Conservation (phyloP, 345 rosid genomes). For the Turritis glabra region DNA sequence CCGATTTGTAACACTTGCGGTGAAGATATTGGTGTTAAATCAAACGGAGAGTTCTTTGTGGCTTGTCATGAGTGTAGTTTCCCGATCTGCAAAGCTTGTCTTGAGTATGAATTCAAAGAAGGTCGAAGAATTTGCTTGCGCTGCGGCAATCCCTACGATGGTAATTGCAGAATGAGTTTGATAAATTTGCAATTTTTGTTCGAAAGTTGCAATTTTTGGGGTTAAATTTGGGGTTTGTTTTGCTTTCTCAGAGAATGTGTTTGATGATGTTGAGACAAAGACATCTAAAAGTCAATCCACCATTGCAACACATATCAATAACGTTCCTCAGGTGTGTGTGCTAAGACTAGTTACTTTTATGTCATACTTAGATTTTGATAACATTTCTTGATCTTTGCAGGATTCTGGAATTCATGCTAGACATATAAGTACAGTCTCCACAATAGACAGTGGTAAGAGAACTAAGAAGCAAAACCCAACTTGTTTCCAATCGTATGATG, state of each 20-base stretch:
- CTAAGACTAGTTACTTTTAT: neutral
- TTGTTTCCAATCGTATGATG: neutral
- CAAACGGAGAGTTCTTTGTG: constrained; percentile 69
- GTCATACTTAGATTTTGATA: neutral
- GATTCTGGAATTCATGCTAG: constrained; percentile 88
- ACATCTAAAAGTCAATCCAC: constrained; percentile 43
- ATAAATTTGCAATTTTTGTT: neutral
- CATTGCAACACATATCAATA: constrained; percentile 48
- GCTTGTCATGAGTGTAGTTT: constrained; percentile 86
- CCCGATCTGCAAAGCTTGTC: constrained; percentile 89
- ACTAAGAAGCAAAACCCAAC: neutral
- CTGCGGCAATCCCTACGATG: constrained; percentile 74
- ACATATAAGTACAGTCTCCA: constrained; percentile 85
- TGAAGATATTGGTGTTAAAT: constrained; percentile 60
- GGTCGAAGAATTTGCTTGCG: constrained; percentile 80
- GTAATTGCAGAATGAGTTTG: constrained; percentile 35
- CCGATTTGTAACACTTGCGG: constrained; percentile 88
- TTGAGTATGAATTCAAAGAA: constrained; percentile 81
- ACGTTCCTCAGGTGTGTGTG: constrained; percentile 56
- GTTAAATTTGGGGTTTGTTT: neutral
- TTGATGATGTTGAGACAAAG: constrained; percentile 58
- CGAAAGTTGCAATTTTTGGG: neutral
- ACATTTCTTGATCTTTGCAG: constrained; percentile 41
- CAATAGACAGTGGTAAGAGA: constrained; percentile 87
- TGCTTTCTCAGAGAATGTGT: constrained; percentile 51